Evolutionary conservation across 2,329 filamentous ascomycete genomes (phyloP).

Genomic region (Cercospora nicotianae): DNA sequence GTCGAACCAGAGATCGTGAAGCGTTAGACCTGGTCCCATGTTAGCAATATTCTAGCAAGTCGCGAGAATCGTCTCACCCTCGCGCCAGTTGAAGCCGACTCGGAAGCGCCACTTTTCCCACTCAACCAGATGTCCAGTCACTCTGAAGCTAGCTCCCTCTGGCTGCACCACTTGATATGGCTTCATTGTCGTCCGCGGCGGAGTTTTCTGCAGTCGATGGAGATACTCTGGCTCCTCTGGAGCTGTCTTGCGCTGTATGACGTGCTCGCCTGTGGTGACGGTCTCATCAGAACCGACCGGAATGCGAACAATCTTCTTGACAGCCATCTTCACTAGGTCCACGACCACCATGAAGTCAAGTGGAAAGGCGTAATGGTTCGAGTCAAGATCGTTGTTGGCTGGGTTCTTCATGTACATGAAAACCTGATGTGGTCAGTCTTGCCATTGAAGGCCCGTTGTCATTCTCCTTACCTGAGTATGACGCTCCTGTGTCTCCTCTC

Average conservation of each 20-base stretch:
- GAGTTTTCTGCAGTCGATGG: neutral
- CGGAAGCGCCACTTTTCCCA: conserved; percentile 68
- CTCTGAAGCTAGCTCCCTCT: conserved; percentile 65
- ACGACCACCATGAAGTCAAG: neutral
- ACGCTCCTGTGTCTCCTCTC: too few species aligned
- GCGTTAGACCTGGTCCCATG: conserved; percentile 49
- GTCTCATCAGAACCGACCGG: neutral
- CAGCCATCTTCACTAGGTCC: neutral
- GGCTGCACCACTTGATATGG: conserved; percentile 72
- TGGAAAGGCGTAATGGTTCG: neutral
- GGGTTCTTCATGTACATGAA: neutral
- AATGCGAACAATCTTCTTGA: neutral
- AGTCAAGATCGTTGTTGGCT: neutral
- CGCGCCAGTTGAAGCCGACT: conserved; percentile 61
- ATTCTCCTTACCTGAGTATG: too few species aligned
- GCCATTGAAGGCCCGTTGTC: too few species aligned
- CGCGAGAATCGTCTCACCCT: conserved; percentile 46
- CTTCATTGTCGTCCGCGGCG: conserved; percentile 45
- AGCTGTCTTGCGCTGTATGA: neutral
- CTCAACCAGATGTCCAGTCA: conserved; percentile 52
- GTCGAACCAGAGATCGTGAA: conserved; percentile 59
- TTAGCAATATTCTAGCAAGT: too few species aligned
- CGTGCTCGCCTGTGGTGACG: neutral
- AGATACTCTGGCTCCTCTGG: neutral
- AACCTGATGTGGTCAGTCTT: neutral